These are phyloP conservation scores for Conidiobolus incongruus DNA, from an alignment of 371 early-diverging fungal genomes.

Conservation along the genomic window DNA sequence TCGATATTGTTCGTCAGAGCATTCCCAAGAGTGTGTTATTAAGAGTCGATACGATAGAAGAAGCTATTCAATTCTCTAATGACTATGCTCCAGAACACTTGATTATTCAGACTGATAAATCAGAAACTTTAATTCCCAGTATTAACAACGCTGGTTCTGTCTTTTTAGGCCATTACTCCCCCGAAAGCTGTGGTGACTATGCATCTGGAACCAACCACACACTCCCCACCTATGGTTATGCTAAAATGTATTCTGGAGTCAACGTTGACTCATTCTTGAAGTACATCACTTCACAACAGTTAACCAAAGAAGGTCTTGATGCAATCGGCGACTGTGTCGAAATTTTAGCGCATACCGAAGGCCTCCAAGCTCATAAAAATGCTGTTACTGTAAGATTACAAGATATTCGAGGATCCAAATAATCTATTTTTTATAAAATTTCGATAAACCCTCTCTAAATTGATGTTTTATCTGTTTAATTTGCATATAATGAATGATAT, in stretches of 20 bases:
- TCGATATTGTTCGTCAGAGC: slow-evolving; percentile 66
- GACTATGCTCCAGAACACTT: slow-evolving; percentile 93
- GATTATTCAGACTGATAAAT: slow-evolving; percentile 70
- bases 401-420: slow-evolving; percentile 21
- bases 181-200: slow-evolving; percentile 96
- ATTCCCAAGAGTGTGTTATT: slow-evolving; percentile 67
- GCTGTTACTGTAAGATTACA: slow-evolving; percentile 79
- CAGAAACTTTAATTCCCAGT: slow-evolving; percentile 27
- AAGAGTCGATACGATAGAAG: slow-evolving; percentile 33
- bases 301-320: slow-evolving; percentile 73
- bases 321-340: slow-evolving; percentile 71
- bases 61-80: slow-evolving; percentile 77
- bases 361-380: slow-evolving; percentile 84
- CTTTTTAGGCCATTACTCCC: slow-evolving; percentile 87
- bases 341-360: slow-evolving; percentile 84
- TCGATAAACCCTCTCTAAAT: too few species aligned
- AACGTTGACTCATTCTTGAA: slow-evolving; percentile 86
- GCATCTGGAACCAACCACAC: slow-evolving; percentile 99
- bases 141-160: slow-evolving; percentile 86
- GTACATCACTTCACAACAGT: slow-evolving; percentile 81
- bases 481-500: too few species aligned
- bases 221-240: slow-evolving; percentile 92
- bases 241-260: slow-evolving; percentile 93
- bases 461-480: too few species aligned
- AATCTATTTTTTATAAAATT: too few species aligned